Evolutionary conservation across 371 early-diverging fungal species (phyloP), one percentile per base, ranked within the genome.

Genomic region (Actinomucor elegans): DNA sequence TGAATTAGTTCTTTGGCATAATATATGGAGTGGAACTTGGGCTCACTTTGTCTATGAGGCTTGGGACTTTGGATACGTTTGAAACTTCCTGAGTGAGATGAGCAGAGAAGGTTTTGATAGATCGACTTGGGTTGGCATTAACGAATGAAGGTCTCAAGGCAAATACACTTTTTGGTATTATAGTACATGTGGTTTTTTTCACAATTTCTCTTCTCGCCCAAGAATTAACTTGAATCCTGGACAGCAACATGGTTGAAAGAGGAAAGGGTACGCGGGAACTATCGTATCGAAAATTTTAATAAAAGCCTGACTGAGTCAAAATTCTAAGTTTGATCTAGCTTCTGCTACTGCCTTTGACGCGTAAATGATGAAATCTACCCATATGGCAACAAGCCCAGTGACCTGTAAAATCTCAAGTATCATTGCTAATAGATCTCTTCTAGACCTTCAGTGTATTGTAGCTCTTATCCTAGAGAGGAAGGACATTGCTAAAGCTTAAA

Each of bases 111-210:
- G 27, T 41, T 33, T 52, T 52, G 11, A 52, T 42, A 10, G 41
- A 40, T 40, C 51, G 45, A 10, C 5, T 17, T 14, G 8, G 10
- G 14, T 21, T 9, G 9, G 24, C 2, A 4, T 45, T 29, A n/a
- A n/a, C 5, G 12, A 26, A 4, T 9, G 41, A 15, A 10, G 36
- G 1, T 48, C 36, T n/a, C n/a, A n/a, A n/a, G n/a, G n/a, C n/a
- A n/a, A n/a, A n/a, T n/a, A n/a, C n/a, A n/a, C n/a, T 34, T 50
- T 41, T 29, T 10, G 51, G 51, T 31, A 50, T 8, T n/a, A 50
- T 28, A 21, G 29, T 29, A 6, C 38, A 38, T 9, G 51, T n/a
- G n/a, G 51, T 18, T 40, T 27, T 38, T 50, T 32, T 50, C 4
- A 40, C 4, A 6, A 42, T 23, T 40, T 52, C 33, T 8, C 18